A percentile compares a stretch with the other conserved stretches of the same genome.
Conservation (phyloP, 1,139 yeast genomes). For the Geotrichum klebahnii region DNA sequence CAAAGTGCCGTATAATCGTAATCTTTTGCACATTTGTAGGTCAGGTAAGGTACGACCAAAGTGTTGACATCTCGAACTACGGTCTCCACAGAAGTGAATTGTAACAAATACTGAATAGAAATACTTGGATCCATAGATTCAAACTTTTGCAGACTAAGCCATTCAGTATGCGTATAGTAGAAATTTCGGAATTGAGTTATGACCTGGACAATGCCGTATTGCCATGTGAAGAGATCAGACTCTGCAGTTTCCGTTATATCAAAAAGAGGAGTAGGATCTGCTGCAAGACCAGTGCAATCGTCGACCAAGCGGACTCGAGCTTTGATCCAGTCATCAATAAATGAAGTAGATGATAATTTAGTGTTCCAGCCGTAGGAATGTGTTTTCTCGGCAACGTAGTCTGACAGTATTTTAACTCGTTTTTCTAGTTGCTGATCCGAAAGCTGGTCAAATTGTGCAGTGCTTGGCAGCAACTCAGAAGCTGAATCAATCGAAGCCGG, state of each 20-base stretch:
- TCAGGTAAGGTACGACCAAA: slow-evolving; percentile 28
- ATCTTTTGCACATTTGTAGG: slow-evolving; percentile 16
- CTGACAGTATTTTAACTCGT: slow-evolving; percentile 21
- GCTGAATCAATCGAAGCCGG: neutral
- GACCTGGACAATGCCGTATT: slow-evolving; percentile 28
- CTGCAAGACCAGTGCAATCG: slow-evolving; percentile 25
- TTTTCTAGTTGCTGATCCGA: slow-evolving; percentile 22
- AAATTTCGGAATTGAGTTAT: slow-evolving; percentile 24
- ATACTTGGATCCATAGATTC: slow-evolving; percentile 22
- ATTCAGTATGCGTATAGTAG: slow-evolving; percentile 13
- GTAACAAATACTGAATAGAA: slow-evolving; percentile 24
- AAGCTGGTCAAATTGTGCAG: slow-evolving; percentile 3
- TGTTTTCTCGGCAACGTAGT: slow-evolving; percentile 21
- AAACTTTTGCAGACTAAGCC: slow-evolving; percentile 25
- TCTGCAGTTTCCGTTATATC: slow-evolving; percentile 22
- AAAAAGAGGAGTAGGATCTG: slow-evolving; percentile 15
- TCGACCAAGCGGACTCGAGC: slow-evolving; percentile 29
- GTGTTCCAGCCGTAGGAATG: slow-evolving; percentile 25
- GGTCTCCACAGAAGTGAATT: slow-evolving; percentile 23
- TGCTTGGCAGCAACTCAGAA: neutral
- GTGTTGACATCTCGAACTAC: slow-evolving; percentile 28
- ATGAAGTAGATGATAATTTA: neutral
- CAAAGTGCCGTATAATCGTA: slow-evolving; percentile 24
- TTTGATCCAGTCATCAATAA: slow-evolving; percentile 27
- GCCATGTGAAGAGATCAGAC: slow-evolving; percentile 26